A percentile compares a stretch with the other conserved stretches of the same genome.
Evolutionary conservation across 805 yeast species (phyloP).

Genomic region (Candida gorgasii): DNA sequence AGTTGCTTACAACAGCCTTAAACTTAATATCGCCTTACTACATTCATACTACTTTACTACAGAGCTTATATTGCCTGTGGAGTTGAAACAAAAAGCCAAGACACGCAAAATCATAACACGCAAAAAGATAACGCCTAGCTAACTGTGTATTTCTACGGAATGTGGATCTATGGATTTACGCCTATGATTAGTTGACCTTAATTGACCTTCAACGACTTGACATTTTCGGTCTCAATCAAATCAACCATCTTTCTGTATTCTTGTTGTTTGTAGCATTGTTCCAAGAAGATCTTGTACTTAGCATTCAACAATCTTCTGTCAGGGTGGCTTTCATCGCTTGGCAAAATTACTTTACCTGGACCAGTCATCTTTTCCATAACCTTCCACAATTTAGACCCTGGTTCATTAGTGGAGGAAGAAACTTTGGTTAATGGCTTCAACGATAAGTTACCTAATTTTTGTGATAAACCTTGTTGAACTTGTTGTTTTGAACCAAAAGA

Average conservation of each 20-base stretch:
- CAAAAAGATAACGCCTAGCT: too few species aligned
- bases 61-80: too few species aligned
- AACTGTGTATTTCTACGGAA: conserved; percentile 1
- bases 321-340: conserved; percentile 55
- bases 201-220: conserved; percentile 14
- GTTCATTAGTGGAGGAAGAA: conserved; percentile 22
- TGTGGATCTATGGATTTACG: not conserved
- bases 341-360: conserved; percentile 75
- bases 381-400: conserved; percentile 77
- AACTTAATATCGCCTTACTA: too few species aligned
- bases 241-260: conserved; percentile 73
- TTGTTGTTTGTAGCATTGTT: conserved; percentile 81
- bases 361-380: conserved; percentile 85
- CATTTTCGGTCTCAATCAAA: conserved; percentile 33
- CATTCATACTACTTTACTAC: too few species aligned
- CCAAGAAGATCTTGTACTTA: conserved; percentile 84
- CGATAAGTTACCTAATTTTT: conserved; percentile 38
- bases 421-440: conserved; percentile 42
- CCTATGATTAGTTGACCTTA: not conserved
- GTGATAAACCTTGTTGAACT: conserved; percentile 53
- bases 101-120: too few species aligned
- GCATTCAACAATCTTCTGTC: conserved; percentile 72
- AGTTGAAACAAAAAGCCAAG: too few species aligned
- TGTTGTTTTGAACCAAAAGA: conserved; percentile 62
- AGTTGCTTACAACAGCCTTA: too few species aligned